Conservation (phyloP, 495 filamentous ascomycete species). For the Diplogelasinospora grovesii region DNA sequence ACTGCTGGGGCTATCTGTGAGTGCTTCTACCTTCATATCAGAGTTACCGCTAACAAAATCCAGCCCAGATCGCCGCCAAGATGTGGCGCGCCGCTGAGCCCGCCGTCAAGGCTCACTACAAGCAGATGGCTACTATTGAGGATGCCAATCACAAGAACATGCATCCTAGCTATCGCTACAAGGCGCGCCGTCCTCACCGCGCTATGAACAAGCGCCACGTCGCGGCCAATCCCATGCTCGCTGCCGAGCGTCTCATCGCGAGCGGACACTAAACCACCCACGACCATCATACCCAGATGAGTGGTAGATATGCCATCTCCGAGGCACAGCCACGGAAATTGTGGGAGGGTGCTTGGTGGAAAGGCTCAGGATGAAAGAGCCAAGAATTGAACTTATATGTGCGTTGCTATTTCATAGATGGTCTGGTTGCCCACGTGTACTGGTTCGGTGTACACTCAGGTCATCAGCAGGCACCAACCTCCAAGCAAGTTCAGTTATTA, state of each 20-base stretch:
- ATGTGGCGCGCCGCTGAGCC: slow-evolving; percentile 10
- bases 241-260: slow-evolving; percentile 7
- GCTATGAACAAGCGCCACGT: slow-evolving; percentile 2
- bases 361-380: no score
- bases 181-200: slow-evolving; percentile 6
- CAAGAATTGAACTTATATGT: no score
- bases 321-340: no score
- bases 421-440: no score
- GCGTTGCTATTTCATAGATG: no score
- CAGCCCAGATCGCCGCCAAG: slow-evolving; percentile 9
- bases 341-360: no score
- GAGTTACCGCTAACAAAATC: not conserved
- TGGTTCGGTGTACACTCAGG: no score
- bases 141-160: slow-evolving; percentile 5
- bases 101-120: slow-evolving; percentile 12
- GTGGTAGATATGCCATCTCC: no score
- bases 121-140: slow-evolving; percentile 10
- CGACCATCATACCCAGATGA: no score
- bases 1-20: slow-evolving; percentile 12
- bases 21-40: not conserved
- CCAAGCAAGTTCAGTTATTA: no score
- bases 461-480: no score
- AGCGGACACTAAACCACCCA: slow-evolving; percentile 1
- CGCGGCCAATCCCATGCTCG: slow-evolving; percentile 2
- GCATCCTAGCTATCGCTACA: slow-evolving; percentile 13